Evolutionary conservation across 169 alveolate species (phyloP).

Genomic region (Babesia ovis): DNA sequence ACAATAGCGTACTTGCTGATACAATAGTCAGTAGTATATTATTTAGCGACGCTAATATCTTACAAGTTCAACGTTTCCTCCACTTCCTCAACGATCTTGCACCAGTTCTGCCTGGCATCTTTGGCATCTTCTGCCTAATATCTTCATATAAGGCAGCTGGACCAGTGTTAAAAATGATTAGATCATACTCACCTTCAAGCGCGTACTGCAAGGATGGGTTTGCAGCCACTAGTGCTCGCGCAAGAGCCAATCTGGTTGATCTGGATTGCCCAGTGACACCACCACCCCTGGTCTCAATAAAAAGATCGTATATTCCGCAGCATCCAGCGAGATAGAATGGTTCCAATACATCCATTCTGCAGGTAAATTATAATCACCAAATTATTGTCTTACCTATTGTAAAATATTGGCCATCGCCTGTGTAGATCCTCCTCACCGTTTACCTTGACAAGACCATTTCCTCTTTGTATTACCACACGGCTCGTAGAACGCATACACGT

Average conservation of each 20-base stretch:
- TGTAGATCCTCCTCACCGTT: conserved; percentile 81
- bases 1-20: too few species aligned
- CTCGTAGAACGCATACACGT: conserved; percentile 82
- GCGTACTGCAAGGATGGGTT: conserved; percentile 70
- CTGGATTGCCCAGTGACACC: conserved; percentile 84
- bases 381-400: conserved; percentile 67
- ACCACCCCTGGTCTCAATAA: conserved; percentile 79
- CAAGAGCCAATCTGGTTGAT: conserved; percentile 83
- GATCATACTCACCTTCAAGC: conserved; percentile 55
- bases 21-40: too few species aligned
- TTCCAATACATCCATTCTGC: conserved; percentile 80
- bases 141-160: conserved; percentile 80
- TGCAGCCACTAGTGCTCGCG: conserved; percentile 82
- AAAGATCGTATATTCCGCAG: conserved; percentile 80
- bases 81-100: conserved; percentile 82
- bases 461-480: conserved; percentile 76
- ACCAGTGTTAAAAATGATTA: neutral
- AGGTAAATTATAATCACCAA: neutral
- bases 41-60: too few species aligned
- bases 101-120: conserved; percentile 85
- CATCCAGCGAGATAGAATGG: conserved; percentile 80
- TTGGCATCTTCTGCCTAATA: conserved; percentile 82
- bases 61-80: conserved; percentile 74
- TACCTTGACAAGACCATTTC: conserved; percentile 78
- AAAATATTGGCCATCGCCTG: conserved; percentile 81